A percentile compares a stretch with the other conserved stretches of the same genome.
phyloP scores from a whole-genome alignment of 1,284 basidiomycete species.

The Ceratobasidium sp. region DNA sequence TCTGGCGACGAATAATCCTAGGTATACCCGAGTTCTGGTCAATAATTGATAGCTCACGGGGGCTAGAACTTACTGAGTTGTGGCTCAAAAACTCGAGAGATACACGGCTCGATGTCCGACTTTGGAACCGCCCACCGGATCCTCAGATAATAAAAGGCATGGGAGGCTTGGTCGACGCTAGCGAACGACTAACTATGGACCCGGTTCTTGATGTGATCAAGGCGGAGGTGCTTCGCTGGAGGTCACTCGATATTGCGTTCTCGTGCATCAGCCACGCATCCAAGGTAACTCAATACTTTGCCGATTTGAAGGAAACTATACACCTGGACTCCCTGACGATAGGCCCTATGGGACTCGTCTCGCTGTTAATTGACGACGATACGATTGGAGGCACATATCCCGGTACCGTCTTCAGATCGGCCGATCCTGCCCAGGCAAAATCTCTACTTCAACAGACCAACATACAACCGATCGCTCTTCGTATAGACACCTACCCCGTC shows the following conservation, averaged over 20 bases:
- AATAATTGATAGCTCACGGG: conserved; percentile 1
- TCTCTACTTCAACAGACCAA: not conserved
- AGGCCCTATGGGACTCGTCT: not conserved
- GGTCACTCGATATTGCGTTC: conserved; percentile 1
- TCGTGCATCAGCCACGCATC: not conserved
- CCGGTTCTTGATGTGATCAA: not conserved
- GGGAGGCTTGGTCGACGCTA: not conserved
- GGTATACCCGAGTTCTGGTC: not conserved
- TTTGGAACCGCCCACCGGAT: not conserved
- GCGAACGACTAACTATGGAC: not conserved
- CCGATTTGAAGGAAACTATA: not conserved
- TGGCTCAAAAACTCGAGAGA: conserved; percentile 4
- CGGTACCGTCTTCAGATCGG: not conserved
- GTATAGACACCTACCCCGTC: not conserved
- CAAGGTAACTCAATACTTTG: not conserved
- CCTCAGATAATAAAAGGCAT: not conserved
- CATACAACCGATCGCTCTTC: not conserved
- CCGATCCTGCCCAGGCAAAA: not conserved
- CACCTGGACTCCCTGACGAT: not conserved
- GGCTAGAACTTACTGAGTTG: not conserved
- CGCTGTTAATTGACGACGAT: not conserved
- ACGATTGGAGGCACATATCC: not conserved
- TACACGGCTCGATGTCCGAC: not conserved
- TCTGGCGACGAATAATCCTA: not conserved
- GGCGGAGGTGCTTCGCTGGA: not conserved